Percentiles rank a stretch among this genome's conserved stretches.
These are phyloP conservation scores for Corniculantispora saksenae DNA, from an alignment of 2,329 filamentous ascomycete genomes.

Conservation along the genomic window DNA sequence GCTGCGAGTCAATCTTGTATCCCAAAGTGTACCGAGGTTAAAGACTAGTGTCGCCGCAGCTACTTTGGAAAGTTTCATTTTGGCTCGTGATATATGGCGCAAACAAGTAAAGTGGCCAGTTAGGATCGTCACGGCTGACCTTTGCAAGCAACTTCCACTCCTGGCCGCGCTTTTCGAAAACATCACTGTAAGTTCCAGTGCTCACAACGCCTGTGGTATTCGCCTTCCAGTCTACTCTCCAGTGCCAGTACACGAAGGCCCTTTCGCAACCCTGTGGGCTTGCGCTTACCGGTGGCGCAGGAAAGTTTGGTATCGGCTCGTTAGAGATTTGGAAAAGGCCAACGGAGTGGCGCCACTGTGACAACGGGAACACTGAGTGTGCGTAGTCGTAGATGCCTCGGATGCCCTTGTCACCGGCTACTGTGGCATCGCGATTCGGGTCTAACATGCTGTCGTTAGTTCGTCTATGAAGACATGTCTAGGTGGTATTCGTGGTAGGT, in stretches of 20 bases:
- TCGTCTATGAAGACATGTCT: not conserved
- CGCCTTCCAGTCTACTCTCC: not conserved
- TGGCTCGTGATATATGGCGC: not conserved
- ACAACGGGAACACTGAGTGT: not conserved
- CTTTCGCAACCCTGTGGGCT: not conserved
- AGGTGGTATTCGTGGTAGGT: not conserved
- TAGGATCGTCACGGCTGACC: not conserved
- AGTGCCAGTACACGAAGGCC: not conserved
- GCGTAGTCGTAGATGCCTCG: not conserved
- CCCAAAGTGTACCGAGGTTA: not conserved
- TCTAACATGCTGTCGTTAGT: not conserved
- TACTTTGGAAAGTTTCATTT: not conserved
- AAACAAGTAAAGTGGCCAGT: not conserved
- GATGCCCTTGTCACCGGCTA: not conserved
- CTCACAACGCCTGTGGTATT: not conserved
- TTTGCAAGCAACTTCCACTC: not conserved
- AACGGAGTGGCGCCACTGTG: not conserved
- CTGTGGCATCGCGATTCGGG: not conserved
- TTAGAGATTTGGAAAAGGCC: not conserved
- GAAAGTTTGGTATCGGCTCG: not conserved
- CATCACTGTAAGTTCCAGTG: not conserved
- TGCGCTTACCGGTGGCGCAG: not conserved
- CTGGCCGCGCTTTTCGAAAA: not conserved
- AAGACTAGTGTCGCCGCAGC: not conserved
- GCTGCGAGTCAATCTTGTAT: not conserved